A percentile compares a stretch with the other conserved stretches of the same genome.
Evolutionary conservation across 169 alveolate species (phyloP).

Genomic region (Plasmodium billcollinsi): DNA sequence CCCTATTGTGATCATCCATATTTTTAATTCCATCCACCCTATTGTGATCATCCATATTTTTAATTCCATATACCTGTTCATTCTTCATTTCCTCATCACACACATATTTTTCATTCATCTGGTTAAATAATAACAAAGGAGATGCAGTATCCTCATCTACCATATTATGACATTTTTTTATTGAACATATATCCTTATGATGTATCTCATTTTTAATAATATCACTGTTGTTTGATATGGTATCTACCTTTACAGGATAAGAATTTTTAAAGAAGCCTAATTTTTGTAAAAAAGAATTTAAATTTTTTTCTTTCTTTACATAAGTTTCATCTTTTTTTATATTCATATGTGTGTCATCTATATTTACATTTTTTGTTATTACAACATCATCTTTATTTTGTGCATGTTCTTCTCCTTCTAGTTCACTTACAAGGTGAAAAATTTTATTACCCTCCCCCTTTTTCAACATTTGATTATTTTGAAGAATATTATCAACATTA

Average conservation of each 20-base stretch:
- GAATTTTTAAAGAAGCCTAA: slow-evolving; percentile 49
- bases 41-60: neutral
- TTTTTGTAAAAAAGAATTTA: slow-evolving; percentile 57
- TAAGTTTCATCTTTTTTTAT: neutral
- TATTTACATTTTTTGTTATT: neutral
- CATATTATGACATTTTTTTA: too few relatives aligned
- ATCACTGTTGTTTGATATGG: neutral
- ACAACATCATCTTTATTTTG: neutral
- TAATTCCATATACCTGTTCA: too few relatives aligned
- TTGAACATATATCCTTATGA: neutral
- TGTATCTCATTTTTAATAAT: neutral
- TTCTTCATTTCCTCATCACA: neutral
- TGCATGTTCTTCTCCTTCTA: neutral
- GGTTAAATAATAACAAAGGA: too few relatives aligned
- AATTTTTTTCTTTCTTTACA: slow-evolving; percentile 32
- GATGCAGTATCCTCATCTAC: neutral
- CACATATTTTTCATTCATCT: neutral
- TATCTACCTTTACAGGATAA: too few relatives aligned
- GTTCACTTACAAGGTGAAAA: neutral
- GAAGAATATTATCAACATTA: neutral
- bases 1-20: too few relatives aligned
- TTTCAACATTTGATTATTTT: neutral
- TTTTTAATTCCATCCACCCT: too few relatives aligned
- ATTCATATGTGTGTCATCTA: neutral
- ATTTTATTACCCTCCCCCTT: neutral